These are phyloP conservation scores for Hysterangium stoloniferum DNA, from an alignment of 768 basidiomycete species.

Conservation along the genomic window DNA sequence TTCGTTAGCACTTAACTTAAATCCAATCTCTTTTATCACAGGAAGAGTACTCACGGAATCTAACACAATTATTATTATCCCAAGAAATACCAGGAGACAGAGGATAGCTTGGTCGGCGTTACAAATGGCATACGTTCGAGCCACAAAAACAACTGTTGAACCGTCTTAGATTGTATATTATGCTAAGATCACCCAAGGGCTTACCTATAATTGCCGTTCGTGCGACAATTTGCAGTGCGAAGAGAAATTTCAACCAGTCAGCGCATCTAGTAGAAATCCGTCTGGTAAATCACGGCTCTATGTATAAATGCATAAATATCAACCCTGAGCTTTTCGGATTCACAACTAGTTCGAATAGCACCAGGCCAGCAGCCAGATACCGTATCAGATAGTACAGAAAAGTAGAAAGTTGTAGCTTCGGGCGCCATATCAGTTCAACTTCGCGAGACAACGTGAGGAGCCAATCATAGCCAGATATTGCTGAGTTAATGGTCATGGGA, in stretches of 20 bases:
- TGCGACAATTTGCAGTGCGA: background rate
- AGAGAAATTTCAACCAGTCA: background rate
- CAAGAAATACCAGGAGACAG: background rate
- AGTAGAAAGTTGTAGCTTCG: background rate
- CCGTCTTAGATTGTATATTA: background rate
- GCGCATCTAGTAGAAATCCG: background rate
- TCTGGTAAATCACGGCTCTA: background rate
- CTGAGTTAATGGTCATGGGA: background rate
- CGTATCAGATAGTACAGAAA: background rate
- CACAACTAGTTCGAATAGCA: background rate
- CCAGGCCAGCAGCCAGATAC: background rate
- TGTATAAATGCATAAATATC: background rate
- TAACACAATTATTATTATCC: background rate
- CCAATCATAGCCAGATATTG: background rate
- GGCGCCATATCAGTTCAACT: background rate
- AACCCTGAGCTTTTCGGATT: background rate
- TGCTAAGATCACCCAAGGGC: background rate
- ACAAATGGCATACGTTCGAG: background rate
- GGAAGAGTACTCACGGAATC: background rate
- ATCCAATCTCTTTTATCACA: too few species aligned
- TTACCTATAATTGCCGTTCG: background rate
- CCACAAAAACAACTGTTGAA: background rate
- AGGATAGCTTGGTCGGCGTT: background rate
- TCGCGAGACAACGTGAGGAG: background rate
- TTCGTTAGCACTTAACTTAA: background rate